Conservation (phyloP, 2,329 filamentous ascomycete genomes). For the Cladobotryum mycophilum region DNA sequence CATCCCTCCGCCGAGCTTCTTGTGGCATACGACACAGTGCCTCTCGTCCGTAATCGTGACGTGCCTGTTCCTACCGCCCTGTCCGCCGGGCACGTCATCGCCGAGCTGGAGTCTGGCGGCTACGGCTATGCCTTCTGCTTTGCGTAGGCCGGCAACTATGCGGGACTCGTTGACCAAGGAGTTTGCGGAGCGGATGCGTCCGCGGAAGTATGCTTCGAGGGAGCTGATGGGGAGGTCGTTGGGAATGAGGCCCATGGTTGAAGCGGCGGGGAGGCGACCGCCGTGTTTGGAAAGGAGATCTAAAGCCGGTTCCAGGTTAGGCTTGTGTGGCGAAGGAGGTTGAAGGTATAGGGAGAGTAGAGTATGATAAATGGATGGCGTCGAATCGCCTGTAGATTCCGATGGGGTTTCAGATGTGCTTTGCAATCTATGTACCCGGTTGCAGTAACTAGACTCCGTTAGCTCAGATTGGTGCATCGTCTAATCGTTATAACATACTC, state of each 20-base stretch:
- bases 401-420: conserved; percentile 35
- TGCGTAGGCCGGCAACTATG: conserved; percentile 69
- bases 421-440: conserved; percentile 66
- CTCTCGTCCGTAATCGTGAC: conserved; percentile 83
- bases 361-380: conserved; percentile 83
- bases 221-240: conserved; percentile 69
- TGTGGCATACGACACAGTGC: conserved; percentile 88
- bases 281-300: conserved; percentile 88
- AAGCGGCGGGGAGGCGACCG: conserved; percentile 79
- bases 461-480: conserved; percentile 8
- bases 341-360: conserved; percentile 84
- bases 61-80: conserved; percentile 51
- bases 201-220: conserved; percentile 85
- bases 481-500: conserved; percentile 53
- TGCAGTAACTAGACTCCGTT: conserved; percentile 64
- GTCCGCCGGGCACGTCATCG: conserved; percentile 48
- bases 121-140: conserved; percentile 70
- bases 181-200: conserved; percentile 81
- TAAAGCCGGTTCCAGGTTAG: conserved; percentile 73
- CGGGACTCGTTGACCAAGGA: conserved; percentile 73
- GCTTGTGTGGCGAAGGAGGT: conserved; percentile 65
- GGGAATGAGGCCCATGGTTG: conserved; percentile 81
- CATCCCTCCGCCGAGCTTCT: conserved; percentile 78
- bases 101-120: conserved; percentile 71
- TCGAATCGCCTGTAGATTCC: conserved; percentile 39